These are phyloP conservation scores for Phaeolepiota aurea DNA, from an alignment of 768 basidiomycete genomes.

Conservation along the genomic window DNA sequence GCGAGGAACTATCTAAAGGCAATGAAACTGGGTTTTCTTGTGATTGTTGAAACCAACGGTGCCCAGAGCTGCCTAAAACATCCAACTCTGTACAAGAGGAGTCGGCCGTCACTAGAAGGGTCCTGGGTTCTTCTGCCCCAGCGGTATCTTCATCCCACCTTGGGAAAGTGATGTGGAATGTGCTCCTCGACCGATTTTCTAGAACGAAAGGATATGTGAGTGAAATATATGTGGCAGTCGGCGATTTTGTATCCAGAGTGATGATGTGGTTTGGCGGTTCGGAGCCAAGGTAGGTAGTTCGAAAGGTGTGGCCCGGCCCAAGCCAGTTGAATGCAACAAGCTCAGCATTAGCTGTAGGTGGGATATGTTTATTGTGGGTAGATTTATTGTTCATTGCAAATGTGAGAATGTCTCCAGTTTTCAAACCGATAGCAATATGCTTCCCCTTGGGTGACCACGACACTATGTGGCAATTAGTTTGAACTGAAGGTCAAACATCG, in stretches of 20 bases:
- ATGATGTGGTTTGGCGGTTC: conserved; percentile 37
- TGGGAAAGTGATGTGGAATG: conserved; percentile 28
- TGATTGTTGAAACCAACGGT: conserved; percentile 39
- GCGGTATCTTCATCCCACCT: conserved; percentile 37
- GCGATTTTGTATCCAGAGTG: conserved; percentile 31
- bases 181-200: conserved; percentile 26
- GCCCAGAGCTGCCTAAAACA: conserved; percentile 29
- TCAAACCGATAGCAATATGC: conserved; percentile 69
- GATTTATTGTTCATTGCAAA: conserved; percentile 51
- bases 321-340: conserved; percentile 61
- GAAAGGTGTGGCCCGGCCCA: conserved; percentile 57
- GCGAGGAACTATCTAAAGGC: conserved; percentile 59
- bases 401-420: conserved; percentile 62
- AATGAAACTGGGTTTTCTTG: conserved; percentile 49
- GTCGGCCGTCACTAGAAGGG: conserved; percentile 38
- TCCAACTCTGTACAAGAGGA: conserved; percentile 38
- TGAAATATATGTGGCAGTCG: conserved; percentile 26
- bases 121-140: conserved; percentile 24
- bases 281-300: conserved; percentile 41
- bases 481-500: conserved; percentile 1
- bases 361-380: conserved; percentile 50
- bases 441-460: conserved; percentile 87
- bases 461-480: conserved; percentile 30
- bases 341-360: conserved; percentile 40
- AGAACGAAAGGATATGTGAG: conserved; percentile 32